These are phyloP conservation scores for Puccinia coronata DNA, from an alignment of 1,284 basidiomycete genomes.

Conservation along the genomic window DNA sequence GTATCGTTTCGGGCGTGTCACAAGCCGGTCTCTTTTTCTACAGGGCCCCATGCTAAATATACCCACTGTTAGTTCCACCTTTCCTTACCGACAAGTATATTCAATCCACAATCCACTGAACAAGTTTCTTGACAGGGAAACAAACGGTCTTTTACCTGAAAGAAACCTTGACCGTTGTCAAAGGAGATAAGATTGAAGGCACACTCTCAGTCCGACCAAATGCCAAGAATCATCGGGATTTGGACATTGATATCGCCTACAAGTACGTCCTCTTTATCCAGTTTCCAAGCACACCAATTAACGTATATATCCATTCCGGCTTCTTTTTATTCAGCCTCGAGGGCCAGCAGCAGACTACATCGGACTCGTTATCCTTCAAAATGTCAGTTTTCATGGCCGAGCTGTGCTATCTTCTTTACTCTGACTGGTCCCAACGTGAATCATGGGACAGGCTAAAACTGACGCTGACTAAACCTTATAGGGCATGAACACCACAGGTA, in stretches of 20 bases:
- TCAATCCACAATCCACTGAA: conserved; percentile 80
- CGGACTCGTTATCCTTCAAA: conserved; percentile 40
- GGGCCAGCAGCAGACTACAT: conserved; percentile 24
- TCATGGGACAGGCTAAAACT: conserved; percentile 26
- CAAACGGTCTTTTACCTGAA: conserved; percentile 98
- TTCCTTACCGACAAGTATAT: conserved; percentile 50
- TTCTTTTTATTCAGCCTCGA: conserved; percentile 4
- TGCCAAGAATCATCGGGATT: conserved; percentile 82
- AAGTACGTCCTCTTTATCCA: conserved; percentile 56
- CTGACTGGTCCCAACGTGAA: not conserved
- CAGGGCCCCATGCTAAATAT: conserved; percentile 83
- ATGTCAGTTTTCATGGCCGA: conserved; percentile 34
- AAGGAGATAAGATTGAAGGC: conserved; percentile 74
- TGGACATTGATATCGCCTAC: conserved; percentile 83
- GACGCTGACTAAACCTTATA: conserved; percentile 48
- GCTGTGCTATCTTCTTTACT: not conserved
- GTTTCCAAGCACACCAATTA: not conserved
- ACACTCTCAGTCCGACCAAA: conserved; percentile 78
- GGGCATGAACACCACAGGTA: conserved; percentile 46
- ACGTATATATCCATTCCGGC: not conserved
- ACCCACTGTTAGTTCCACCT: conserved; percentile 45
- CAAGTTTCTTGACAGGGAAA: conserved; percentile 59
- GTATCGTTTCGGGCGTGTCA: conserved; percentile 94
- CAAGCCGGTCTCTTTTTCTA: conserved; percentile 92
- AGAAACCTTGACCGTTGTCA: conserved; percentile 64